Evolutionary conservation across 2,329 filamentous ascomycete species (phyloP).

Genomic region (Coleophoma eucalyptorum): DNA sequence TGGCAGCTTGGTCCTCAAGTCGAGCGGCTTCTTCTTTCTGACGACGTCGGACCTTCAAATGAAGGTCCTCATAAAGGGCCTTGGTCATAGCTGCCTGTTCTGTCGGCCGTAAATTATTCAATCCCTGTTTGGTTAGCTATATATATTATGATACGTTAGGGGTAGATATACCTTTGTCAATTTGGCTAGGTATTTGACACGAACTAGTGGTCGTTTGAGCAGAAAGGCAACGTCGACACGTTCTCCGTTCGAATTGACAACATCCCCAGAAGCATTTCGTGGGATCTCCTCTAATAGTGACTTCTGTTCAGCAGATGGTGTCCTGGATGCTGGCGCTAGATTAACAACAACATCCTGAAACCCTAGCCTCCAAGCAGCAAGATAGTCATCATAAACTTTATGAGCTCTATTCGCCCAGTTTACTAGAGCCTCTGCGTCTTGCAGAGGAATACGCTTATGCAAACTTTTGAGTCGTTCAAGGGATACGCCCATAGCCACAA

Average conservation of each 20-base stretch:
- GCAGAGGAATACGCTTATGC: constrained; percentile 76
- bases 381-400: constrained; percentile 78
- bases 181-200: constrained; percentile 83
- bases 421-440: constrained; percentile 68
- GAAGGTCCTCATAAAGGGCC: constrained; percentile 59
- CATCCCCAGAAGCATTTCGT: constrained; percentile 60
- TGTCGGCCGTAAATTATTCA: constrained; percentile 32
- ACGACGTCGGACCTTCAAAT: constrained; percentile 71
- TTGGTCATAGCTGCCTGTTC: constrained; percentile 30
- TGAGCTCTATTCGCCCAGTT: constrained; percentile 78
- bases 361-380: constrained; percentile 84
- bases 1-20: constrained; percentile 82
- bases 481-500: constrained; percentile 89
- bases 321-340: constrained; percentile 63
- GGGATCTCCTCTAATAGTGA: constrained; percentile 56
- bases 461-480: constrained; percentile 78
- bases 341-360: constrained; percentile 96
- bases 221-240: constrained; percentile 92
- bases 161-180: constrained; percentile 61
- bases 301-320: constrained; percentile 50
- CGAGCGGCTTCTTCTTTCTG: constrained; percentile 70
- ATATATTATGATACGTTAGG: constrained; percentile 1
- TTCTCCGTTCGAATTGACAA: constrained; percentile 65
- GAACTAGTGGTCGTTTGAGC: constrained; percentile 81
- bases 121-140: constrained; percentile 15